Evolutionary conservation across 1,284 basidiomycete species (phyloP).

Genomic region (Volvariella surrecta): DNA sequence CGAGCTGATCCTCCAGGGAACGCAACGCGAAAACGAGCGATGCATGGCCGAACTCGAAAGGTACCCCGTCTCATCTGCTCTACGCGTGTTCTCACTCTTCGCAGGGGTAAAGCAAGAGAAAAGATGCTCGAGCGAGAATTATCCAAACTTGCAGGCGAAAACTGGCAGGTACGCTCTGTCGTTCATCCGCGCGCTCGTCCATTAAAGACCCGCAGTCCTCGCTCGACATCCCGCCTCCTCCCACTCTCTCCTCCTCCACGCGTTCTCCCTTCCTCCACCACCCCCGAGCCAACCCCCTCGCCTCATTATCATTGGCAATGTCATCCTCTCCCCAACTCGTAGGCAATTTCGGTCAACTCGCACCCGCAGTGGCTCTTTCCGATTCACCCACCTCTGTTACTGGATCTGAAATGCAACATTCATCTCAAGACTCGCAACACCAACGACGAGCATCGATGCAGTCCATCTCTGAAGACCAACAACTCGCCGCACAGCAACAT

Average conservation of each 20-base stretch:
- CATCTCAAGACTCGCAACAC: not conserved
- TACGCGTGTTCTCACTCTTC: not conserved
- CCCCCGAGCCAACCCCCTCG: slow-evolving; percentile 4
- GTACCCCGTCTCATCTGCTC: slow-evolving; percentile 23
- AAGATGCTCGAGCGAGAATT: slow-evolving; percentile 65
- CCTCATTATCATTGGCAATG: slow-evolving; percentile 2
- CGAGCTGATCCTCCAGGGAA: slow-evolving; percentile 63
- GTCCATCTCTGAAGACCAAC: slow-evolving; percentile 8
- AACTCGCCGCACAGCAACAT: slow-evolving; percentile 15
- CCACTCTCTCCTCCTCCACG: not conserved
- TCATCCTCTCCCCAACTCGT: slow-evolving; percentile 1
- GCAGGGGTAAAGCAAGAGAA: slow-evolving; percentile 50
- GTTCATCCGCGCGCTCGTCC: too few species aligned
- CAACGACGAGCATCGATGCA: too few species aligned
- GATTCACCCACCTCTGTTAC: too few species aligned
- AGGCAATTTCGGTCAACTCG: slow-evolving; percentile 1
- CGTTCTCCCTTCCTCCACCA: slow-evolving; percentile 1
- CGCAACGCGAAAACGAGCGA: slow-evolving; percentile 69
- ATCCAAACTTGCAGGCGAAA: slow-evolving; percentile 57
- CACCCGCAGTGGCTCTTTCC: too few species aligned
- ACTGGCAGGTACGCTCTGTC: slow-evolving; percentile 53
- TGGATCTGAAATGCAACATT: not conserved
- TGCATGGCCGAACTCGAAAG: slow-evolving; percentile 69
- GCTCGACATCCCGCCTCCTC: slow-evolving; percentile 2
- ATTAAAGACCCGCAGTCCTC: not conserved